A percentile compares a stretch with the other conserved stretches of the same genome.
Evolutionary conservation across 2,329 filamentous ascomycete species (phyloP).

Genomic region (Aspergillus fijiensis): DNA sequence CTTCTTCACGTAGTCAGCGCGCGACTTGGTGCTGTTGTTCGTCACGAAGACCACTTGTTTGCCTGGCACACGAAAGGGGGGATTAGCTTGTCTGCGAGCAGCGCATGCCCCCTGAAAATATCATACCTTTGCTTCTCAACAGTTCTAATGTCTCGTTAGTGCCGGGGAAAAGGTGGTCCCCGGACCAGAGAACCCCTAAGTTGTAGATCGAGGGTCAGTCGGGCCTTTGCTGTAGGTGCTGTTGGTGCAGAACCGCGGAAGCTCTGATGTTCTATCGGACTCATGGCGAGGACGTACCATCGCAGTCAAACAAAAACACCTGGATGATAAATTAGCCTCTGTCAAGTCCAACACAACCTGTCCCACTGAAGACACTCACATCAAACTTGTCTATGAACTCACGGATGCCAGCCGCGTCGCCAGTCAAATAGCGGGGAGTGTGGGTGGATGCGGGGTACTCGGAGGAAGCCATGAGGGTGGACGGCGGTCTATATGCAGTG

Average conservation of each 20-base stretch:
- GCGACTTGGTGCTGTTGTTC: slow-evolving; percentile 98
- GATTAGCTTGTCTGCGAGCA: not conserved
- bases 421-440: slow-evolving; percentile 65
- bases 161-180: slow-evolving; percentile 82
- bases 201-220: slow-evolving; percentile 26
- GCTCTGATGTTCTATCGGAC: too few relatives aligned
- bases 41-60: slow-evolving; percentile 96
- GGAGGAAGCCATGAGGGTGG: slow-evolving; percentile 2
- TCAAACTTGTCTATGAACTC: slow-evolving; percentile 90
- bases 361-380: slow-evolving; percentile 56
- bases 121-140: slow-evolving; percentile 72
- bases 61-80: slow-evolving; percentile 51
- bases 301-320: slow-evolving; percentile 95
- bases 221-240: not conserved
- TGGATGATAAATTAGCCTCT: slow-evolving; percentile 40
- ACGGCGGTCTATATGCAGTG: not conserved
- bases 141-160: slow-evolving; percentile 82
- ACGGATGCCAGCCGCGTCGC: slow-evolving; percentile 72
- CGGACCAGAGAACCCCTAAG: slow-evolving; percentile 92
- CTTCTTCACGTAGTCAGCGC: slow-evolving; percentile 89
- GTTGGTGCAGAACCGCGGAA: slow-evolving; percentile 3
- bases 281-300: slow-evolving; percentile 62
- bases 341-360: not conserved
- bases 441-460: slow-evolving; percentile 24
- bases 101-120: not conserved